These are phyloP conservation scores for Aspergillus kassunensis DNA, from an alignment of 495 filamentous ascomycete species.

Conservation along the genomic window DNA sequence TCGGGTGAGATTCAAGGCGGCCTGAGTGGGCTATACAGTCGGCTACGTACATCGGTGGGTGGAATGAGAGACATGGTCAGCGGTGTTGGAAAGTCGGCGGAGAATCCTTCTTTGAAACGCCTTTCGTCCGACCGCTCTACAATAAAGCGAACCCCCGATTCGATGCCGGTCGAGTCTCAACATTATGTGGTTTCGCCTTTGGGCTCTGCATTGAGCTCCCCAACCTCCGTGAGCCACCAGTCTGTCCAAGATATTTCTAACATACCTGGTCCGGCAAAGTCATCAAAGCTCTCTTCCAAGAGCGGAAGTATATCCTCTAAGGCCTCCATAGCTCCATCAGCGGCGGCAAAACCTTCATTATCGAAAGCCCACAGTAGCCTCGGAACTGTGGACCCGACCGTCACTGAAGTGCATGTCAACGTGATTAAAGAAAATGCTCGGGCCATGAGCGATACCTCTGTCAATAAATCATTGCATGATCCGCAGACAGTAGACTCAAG, in stretches of 20 bases:
- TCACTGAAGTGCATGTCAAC: slow-evolving; percentile 56
- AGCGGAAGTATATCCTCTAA: slow-evolving; percentile 52
- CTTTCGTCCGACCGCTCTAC: slow-evolving; percentile 27
- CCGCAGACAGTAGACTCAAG: slow-evolving; percentile 28
- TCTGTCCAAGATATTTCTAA: slow-evolving; percentile 31
- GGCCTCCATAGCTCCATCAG: slow-evolving; percentile 44
- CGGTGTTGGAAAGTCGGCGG: slow-evolving; percentile 30
- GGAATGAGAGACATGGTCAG: slow-evolving; percentile 59
- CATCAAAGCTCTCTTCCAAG: slow-evolving; percentile 54
- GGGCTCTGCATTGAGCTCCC: slow-evolving; percentile 42
- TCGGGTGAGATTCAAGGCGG: slow-evolving; percentile 75
- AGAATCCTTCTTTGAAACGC: slow-evolving; percentile 24
- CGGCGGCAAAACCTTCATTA: slow-evolving; percentile 37
- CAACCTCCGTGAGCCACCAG: slow-evolving; percentile 30
- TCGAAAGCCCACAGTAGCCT: slow-evolving; percentile 42
- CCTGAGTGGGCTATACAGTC: slow-evolving; percentile 79
- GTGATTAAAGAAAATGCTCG: slow-evolving; percentile 47
- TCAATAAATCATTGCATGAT: slow-evolving; percentile 27
- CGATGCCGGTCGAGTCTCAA: slow-evolving; percentile 20
- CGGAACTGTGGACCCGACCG: slow-evolving; percentile 34
- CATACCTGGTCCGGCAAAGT: slow-evolving; percentile 37
- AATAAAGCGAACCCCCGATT: slow-evolving; percentile 22
- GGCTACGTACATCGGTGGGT: slow-evolving; percentile 72
- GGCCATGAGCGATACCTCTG: slow-evolving; percentile 31
- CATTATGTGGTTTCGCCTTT: slow-evolving; percentile 32